A percentile compares a stretch with the other conserved stretches of the same genome.
phyloP scores from a whole-genome alignment of 2,329 filamentous ascomycete genomes.

The Pseudonectria foliicola region DNA sequence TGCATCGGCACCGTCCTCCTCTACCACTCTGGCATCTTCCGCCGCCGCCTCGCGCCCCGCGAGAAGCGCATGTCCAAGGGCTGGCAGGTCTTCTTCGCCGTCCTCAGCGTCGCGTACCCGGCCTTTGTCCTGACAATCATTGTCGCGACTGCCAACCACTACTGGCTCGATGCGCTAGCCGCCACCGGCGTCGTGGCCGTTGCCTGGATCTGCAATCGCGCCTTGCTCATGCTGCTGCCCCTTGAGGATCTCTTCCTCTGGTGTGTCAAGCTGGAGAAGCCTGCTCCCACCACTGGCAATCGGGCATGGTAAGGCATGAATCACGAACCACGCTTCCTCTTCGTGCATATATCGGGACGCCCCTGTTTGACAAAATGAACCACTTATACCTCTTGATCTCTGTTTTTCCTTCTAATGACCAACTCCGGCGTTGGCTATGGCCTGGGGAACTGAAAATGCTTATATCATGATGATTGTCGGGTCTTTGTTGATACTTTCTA shows the following conservation, averaged over 20 bases:
- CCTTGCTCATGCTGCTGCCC: conserved; percentile 52
- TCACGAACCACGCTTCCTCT: too few relatives aligned
- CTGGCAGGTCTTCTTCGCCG: conserved; percentile 21
- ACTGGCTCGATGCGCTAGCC: conserved; percentile 60
- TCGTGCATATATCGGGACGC: too few relatives aligned
- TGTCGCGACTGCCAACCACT: conserved; percentile 55
- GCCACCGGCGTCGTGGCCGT: conserved; percentile 53
- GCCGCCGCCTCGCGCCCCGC: conserved; percentile 20
- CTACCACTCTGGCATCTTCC: conserved; percentile 43
- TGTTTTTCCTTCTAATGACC: too few relatives aligned
- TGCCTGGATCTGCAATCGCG: conserved; percentile 46
- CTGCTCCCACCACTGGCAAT: conserved; percentile 41
- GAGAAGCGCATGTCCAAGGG: conserved; percentile 24
- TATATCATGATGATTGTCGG: too few relatives aligned
- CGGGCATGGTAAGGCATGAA: conserved; percentile 3
- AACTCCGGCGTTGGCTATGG: too few relatives aligned
- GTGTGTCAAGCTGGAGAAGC: conserved; percentile 57
- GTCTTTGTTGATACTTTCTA: too few relatives aligned
- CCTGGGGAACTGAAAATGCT: too few relatives aligned
- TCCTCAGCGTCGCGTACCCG: conserved; percentile 44
- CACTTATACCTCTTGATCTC: too few relatives aligned
- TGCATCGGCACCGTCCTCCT: conserved; percentile 46
- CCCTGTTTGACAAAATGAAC: too few relatives aligned
- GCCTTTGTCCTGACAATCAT: conserved; percentile 48
- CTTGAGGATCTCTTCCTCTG: conserved; percentile 62